phyloP scores from a whole-genome alignment of 495 filamentous ascomycete species.

The Penicillium malachiteum region DNA sequence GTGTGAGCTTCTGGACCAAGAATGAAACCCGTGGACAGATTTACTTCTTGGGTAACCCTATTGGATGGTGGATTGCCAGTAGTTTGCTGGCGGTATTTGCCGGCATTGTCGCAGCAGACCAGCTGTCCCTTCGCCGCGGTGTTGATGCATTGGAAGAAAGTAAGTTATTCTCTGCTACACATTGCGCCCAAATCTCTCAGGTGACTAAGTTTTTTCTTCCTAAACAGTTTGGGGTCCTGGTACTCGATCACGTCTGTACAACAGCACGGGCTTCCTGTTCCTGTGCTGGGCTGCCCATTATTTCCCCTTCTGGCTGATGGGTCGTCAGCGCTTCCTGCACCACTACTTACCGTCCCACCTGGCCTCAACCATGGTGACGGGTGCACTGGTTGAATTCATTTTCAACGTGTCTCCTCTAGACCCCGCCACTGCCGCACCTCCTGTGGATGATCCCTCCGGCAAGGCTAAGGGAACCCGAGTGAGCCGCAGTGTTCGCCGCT shows the following conservation, averaged over 20 bases:
- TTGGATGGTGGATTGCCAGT: constrained; percentile 97
- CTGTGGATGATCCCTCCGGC: constrained; percentile 49
- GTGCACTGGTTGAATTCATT: constrained; percentile 95
- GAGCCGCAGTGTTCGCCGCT: constrained; percentile 32
- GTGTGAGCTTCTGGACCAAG: constrained; percentile 99
- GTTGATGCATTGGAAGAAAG: constrained; percentile 91
- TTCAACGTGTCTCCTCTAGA: constrained; percentile 80
- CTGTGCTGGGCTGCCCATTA: constrained; percentile 78
- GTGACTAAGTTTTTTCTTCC: constrained; percentile 2
- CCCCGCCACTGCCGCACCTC: constrained; percentile 37
- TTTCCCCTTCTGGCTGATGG: constrained; percentile 74
- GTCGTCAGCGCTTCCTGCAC: constrained; percentile 72
- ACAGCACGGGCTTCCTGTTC: constrained; percentile 98
- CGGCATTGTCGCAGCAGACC: constrained; percentile 89
- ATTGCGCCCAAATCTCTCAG: background rate
- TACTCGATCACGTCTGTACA: constrained; percentile 90
- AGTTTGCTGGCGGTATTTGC: constrained; percentile 89
- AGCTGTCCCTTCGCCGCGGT: constrained; percentile 86
- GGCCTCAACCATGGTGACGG: constrained; percentile 87
- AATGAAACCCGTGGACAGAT: constrained; percentile 96
- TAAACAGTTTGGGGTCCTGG: constrained; percentile 55
- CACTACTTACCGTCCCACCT: constrained; percentile 87
- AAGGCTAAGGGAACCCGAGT: constrained; percentile 31
- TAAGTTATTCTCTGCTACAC: constrained; percentile 51
- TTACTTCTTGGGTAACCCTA: constrained; percentile 95